Base-by-base conservation (phyloP, 148 eudicot genomes). In the Polygonum maritimum region DNA sequence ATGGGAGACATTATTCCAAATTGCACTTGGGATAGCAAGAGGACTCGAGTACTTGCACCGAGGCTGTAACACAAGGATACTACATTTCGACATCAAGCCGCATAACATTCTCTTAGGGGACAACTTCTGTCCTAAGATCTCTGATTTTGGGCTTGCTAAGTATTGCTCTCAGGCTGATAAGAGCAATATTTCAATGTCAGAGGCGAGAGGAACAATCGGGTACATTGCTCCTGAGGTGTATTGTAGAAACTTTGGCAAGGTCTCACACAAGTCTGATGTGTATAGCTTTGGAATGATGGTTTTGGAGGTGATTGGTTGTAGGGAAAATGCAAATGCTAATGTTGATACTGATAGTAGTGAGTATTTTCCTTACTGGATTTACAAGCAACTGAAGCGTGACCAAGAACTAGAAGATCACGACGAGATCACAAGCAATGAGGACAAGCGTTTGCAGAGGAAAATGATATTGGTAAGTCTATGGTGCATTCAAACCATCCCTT, bases 81-180 rank as follows among this genome's bases (percentile, higher is more conserved):
- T 76, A 35, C 85, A 82, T 62, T 82, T 85, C 40, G 84, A 85
- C 77, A 85, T 85, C 19, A 85, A 85, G 65, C 86, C 86, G n/a
- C 83, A 83, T 35, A 85, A 82, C 75, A 85, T 85, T 79, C 81
- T 85, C 45, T 65, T 79, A 10, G 75, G 74, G 6, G 80, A 33
- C 36, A 47, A 81, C 2, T 77, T 69, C 16, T 74, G 82, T 21
- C 83, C 85, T 21, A 85, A 85, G 69, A 77, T 81, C 2, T 74
- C 82, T 16, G 82, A 84, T 48, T 79, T 81, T 51, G 84, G 84
- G 21, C 74, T 84, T 0, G 82, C 82, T 39, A 84, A 79, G 76
- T 36, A 21, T 39, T 79, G 75, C 62, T 47, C n/a, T 3, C 44
- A 69, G 22, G 75, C 65, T 22, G 35, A 82, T 7, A 45, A 40